These are phyloP conservation scores for Aaosphaeria arxii DNA, from an alignment of 2,329 filamentous ascomycete genomes.

Conservation along the genomic window DNA sequence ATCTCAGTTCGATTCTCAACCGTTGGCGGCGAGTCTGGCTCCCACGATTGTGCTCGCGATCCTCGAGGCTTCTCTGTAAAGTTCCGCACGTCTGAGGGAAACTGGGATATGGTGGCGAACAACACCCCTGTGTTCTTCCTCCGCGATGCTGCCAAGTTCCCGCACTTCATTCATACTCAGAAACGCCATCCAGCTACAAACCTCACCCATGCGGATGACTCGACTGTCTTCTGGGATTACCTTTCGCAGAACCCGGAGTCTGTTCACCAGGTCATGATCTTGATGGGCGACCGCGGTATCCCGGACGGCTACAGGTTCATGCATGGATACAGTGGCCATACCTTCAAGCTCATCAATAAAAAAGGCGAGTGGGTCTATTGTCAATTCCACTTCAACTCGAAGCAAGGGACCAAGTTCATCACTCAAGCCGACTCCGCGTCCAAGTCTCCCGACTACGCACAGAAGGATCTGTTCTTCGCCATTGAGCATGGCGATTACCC, in stretches of 20 bases:
- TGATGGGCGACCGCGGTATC: constrained; percentile 55
- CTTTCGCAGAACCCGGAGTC: constrained; percentile 54
- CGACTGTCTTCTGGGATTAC: constrained; percentile 67
- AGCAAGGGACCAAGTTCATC: constrained; percentile 52
- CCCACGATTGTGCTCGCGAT: constrained; percentile 68
- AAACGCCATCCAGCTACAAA: constrained; percentile 72
- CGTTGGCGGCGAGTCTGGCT: constrained; percentile 70
- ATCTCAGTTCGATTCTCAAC: constrained; percentile 70
- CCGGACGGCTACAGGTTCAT: constrained; percentile 55
- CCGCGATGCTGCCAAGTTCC: constrained; percentile 71
- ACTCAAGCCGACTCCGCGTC: constrained; percentile 49
- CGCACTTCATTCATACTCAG: constrained; percentile 71
- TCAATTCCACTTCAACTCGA: constrained; percentile 53
- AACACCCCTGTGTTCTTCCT: constrained; percentile 76
- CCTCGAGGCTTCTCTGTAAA: constrained; percentile 71
- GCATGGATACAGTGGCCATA: constrained; percentile 54
- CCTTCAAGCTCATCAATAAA: constrained; percentile 54
- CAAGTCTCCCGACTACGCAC: constrained; percentile 51
- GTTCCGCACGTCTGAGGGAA: constrained; percentile 71
- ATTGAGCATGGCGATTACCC: constrained; percentile 54
- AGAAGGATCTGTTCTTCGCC: constrained; percentile 52
- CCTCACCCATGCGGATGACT: constrained; percentile 62
- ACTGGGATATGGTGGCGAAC: constrained; percentile 70
- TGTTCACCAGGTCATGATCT: constrained; percentile 53
- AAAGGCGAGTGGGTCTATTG: constrained; percentile 52